phyloP scores from a whole-genome alignment of 495 filamentous ascomycete species.

The Elasticomyces elasticus region DNA sequence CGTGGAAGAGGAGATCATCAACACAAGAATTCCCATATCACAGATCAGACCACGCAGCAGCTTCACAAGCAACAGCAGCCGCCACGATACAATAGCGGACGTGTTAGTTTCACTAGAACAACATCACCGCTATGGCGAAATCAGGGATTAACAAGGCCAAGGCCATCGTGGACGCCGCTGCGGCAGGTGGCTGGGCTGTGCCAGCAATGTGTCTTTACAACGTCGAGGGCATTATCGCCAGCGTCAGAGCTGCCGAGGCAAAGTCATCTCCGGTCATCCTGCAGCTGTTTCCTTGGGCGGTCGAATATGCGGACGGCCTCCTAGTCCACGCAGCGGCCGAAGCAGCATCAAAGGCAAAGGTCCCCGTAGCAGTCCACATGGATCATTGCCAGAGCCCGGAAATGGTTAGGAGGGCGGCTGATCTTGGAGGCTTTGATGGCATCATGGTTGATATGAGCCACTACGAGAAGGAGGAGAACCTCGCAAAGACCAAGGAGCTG shows the following conservation, averaged over 20 bases:
- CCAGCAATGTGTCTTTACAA: constrained; percentile 48
- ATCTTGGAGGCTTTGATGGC: constrained; percentile 2
- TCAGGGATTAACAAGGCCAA: neutral
- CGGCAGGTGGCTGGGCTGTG: constrained; percentile 1
- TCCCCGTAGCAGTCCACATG: constrained; percentile 28
- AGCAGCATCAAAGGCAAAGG: constrained; percentile 49
- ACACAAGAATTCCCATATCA: no score
- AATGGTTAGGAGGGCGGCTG: constrained; percentile 17
- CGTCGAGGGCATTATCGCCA: constrained; percentile 71
- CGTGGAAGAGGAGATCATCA: neutral
- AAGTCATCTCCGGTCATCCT: constrained; percentile 69
- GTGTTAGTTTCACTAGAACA: neutral
- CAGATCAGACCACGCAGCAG: no score
- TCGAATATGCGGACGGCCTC: constrained; percentile 53
- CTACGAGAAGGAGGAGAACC: constrained; percentile 74
- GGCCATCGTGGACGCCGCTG: constrained; percentile 2
- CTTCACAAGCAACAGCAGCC: no score
- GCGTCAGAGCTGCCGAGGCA: constrained; percentile 65
- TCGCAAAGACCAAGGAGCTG: constrained; percentile 60
- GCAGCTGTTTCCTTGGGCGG: constrained; percentile 79
- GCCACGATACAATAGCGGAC: no score
- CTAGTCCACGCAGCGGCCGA: constrained; percentile 56
- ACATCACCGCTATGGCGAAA: neutral
- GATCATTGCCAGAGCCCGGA: constrained; percentile 30
- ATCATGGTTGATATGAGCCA: constrained; percentile 39